phyloP scores from a whole-genome alignment of 306 rosid species.

The Quercus aquifolioides region DNA sequence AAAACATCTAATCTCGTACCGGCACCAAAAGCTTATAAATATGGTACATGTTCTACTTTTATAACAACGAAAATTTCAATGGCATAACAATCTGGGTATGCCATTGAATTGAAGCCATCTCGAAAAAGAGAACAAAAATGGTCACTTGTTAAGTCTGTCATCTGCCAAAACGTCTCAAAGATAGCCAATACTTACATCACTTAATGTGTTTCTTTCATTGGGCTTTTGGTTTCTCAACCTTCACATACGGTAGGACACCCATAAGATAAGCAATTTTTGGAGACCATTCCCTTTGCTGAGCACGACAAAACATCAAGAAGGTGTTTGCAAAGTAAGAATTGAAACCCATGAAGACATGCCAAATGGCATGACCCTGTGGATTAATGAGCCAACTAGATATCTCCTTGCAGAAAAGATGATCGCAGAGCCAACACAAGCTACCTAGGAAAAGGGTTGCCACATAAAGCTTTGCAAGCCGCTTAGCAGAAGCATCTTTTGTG shows the following conservation, averaged over 20 bases:
- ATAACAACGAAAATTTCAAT: conserved; percentile 15
- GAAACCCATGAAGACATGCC: conserved; percentile 84
- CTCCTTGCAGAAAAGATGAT: conserved; percentile 62
- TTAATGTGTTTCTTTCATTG: conserved; percentile 40
- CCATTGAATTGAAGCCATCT: conserved; percentile 27
- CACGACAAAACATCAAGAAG: conserved; percentile 90
- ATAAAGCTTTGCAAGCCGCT: conserved; percentile 57
- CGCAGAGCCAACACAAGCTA: conserved; percentile 61
- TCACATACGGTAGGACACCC: conserved; percentile 73
- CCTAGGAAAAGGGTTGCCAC: conserved; percentile 56
- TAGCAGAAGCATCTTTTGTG: conserved; percentile 54
- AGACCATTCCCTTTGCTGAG: conserved; percentile 73
- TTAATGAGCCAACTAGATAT: conserved; percentile 56
- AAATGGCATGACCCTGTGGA: conserved; percentile 85
- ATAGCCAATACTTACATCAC: conserved; percentile 24
- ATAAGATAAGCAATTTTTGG: conserved; percentile 51
- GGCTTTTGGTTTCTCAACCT: conserved; percentile 73
- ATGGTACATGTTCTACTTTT: conserved; percentile 48
- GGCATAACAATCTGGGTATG: conserved; percentile 3
- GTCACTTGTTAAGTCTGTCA: conserved; percentile 17
- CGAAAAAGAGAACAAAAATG: conserved; percentile 20
- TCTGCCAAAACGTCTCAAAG: conserved; percentile 21
- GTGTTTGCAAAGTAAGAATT: conserved; percentile 74
- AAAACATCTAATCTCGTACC: background rate
- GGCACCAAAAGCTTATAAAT: conserved; percentile 14